Percentiles rank a stretch among this genome's conserved stretches.
Evolutionary conservation across 257 asterid genomes (phyloP).

Genomic region (Primulina huaijiensis): DNA sequence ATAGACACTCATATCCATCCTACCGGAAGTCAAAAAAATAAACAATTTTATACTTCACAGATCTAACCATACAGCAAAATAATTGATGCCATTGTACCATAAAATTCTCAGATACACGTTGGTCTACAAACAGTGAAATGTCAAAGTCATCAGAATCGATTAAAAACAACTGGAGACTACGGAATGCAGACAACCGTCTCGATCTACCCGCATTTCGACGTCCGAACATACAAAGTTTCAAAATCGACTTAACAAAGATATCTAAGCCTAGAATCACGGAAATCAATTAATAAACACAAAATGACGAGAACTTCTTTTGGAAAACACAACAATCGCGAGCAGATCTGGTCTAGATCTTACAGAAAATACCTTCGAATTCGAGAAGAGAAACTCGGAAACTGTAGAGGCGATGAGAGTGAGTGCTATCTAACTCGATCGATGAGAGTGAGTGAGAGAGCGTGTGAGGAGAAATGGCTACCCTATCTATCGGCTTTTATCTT

Average conservation of each 20-base stretch:
- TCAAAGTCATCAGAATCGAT: slow-evolving; percentile 17
- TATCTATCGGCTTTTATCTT: slow-evolving; percentile 37
- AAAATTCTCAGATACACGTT: slow-evolving; percentile 14
- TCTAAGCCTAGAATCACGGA: background rate
- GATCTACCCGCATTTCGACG: background rate
- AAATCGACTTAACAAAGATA: background rate
- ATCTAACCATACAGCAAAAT: background rate
- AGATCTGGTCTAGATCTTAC: slow-evolving; percentile 9
- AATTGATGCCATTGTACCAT: background rate
- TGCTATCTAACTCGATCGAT: no score
- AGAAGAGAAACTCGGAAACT: slow-evolving; percentile 10
- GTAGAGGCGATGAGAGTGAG: slow-evolving; percentile 24
- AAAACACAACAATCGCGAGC: slow-evolving; percentile 17
- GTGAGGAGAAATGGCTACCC: slow-evolving; percentile 29
- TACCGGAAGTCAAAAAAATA: background rate
- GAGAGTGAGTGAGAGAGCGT: slow-evolving; percentile 25
- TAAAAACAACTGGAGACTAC: background rate
- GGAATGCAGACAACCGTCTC: background rate
- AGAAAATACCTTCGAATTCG: slow-evolving; percentile 30
- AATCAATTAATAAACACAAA: background rate
- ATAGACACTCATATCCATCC: background rate
- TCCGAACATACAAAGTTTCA: background rate
- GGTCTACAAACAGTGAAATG: slow-evolving; percentile 16
- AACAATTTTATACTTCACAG: background rate
- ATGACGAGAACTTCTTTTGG: background rate